Percentiles rank a stretch among this genome's conserved stretches.
phyloP scores from a whole-genome alignment of 176 grass and related monocot genomes.

The Zea mays region DNA sequence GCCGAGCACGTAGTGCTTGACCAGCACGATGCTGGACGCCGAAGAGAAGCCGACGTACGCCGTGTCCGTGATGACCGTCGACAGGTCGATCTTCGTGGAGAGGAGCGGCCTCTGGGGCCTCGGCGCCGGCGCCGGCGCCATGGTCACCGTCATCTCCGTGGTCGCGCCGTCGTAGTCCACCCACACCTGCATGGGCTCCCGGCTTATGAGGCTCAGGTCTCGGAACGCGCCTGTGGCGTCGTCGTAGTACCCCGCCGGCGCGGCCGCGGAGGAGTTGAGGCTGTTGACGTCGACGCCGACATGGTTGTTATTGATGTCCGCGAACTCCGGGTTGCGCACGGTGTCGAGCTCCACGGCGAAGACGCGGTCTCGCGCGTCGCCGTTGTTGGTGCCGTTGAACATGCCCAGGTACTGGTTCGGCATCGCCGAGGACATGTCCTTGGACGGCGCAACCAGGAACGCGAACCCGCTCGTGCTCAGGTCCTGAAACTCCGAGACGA shows the following conservation, averaged over 20 bases:
- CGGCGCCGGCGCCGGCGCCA: slow-evolving; percentile 24
- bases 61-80: slow-evolving; percentile 26
- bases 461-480: slow-evolving; percentile 52
- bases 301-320: slow-evolving; percentile 51
- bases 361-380: slow-evolving; percentile 27
- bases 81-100: slow-evolving; percentile 12
- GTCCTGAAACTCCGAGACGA: slow-evolving; percentile 45
- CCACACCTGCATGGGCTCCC: slow-evolving; percentile 49
- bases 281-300: slow-evolving; percentile 55
- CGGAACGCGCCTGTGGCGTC: slow-evolving; percentile 31
- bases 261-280: slow-evolving; percentile 41
- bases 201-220: slow-evolving; percentile 43
- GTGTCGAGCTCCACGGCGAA: slow-evolving; percentile 50
- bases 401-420: slow-evolving; percentile 50
- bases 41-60: slow-evolving; percentile 49
- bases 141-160: slow-evolving; percentile 24
- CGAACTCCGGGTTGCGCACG: slow-evolving; percentile 55
- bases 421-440: slow-evolving; percentile 37
- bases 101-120: slow-evolving; percentile 28
- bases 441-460: slow-evolving; percentile 31
- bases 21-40: slow-evolving; percentile 52
- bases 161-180: slow-evolving; percentile 39
- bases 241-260: slow-evolving; percentile 41
- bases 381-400: slow-evolving; percentile 48
- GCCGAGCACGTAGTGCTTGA: slow-evolving; percentile 48